Conservation (phyloP, 2,329 filamentous ascomycete genomes). For the Talaromyces sp. region DNA sequence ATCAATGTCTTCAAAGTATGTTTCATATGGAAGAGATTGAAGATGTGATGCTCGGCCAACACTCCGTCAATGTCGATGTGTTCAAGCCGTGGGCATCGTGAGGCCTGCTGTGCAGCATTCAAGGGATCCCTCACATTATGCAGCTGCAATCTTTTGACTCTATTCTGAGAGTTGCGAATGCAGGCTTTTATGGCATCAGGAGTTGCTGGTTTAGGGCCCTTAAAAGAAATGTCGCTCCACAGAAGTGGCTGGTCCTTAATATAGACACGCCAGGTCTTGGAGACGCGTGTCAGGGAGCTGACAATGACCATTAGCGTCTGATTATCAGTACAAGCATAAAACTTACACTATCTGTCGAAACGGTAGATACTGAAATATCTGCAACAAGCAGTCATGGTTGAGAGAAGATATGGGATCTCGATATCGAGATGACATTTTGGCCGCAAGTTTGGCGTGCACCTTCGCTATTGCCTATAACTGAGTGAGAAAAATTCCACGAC, state of each 20-base stretch:
- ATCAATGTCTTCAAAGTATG: constrained; percentile 21
- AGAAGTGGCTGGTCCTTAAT: constrained; percentile 14
- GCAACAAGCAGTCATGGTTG: constrained; percentile 15
- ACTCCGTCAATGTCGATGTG: constrained; percentile 7
- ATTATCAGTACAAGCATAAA: neutral
- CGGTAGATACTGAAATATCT: constrained; percentile 15
- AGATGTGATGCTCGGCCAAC: constrained; percentile 6
- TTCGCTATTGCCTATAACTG: constrained; percentile 1
- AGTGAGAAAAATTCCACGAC: neutral
- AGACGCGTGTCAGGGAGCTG: constrained; percentile 11
- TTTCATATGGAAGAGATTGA: constrained; percentile 3
- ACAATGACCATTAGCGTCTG: neutral
- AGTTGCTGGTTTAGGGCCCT: neutral
- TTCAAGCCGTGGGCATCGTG: constrained; percentile 12
- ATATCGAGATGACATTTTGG: constrained; percentile 3
- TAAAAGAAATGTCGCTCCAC: constrained; percentile 15
- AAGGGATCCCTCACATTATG: constrained; percentile 10
- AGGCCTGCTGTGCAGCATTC: constrained; percentile 8
- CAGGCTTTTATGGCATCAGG: constrained; percentile 6
- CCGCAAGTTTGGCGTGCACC: constrained; percentile 12
- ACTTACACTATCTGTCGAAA: constrained; percentile 18
- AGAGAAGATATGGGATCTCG: constrained; percentile 9
- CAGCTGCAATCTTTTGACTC: constrained; percentile 9
- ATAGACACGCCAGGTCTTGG: constrained; percentile 13
- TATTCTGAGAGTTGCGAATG: constrained; percentile 10